These are phyloP conservation scores for Psilocybe sp. DNA, from an alignment of 768 basidiomycete species.

Conservation along the genomic window DNA sequence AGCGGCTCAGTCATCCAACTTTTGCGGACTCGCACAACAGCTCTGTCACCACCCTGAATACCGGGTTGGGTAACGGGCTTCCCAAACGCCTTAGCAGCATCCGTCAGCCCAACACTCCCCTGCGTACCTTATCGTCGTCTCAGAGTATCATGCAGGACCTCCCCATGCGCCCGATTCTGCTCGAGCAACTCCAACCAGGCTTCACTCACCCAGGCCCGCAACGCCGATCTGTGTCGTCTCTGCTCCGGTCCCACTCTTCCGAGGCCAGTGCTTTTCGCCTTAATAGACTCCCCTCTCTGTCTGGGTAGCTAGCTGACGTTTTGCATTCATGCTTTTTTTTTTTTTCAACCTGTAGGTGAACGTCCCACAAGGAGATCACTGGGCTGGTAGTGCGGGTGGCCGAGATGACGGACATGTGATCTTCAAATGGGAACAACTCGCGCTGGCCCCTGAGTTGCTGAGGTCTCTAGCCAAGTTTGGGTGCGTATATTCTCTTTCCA, in stretches of 20 bases:
- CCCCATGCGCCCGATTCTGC: constrained; percentile 62
- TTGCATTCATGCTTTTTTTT: no score
- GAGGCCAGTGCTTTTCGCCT: constrained; percentile 46
- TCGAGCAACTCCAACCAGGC: no score
- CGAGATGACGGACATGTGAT: constrained; percentile 79
- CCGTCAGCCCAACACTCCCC: constrained; percentile 66
- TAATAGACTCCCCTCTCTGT: background rate
- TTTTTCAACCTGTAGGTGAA: constrained; percentile 52
- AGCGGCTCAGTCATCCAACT: no score
- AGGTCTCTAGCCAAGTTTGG: constrained; percentile 91
- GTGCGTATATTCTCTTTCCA: constrained; percentile 48
- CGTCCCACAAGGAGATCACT: constrained; percentile 55
- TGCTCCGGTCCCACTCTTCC: constrained; percentile 48
- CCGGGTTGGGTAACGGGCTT: constrained; percentile 53
- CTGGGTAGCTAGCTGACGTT: background rate
- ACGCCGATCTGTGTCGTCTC: no score
- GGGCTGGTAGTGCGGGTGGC: constrained; percentile 46
- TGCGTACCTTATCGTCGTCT: constrained; percentile 71
- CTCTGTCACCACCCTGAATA: constrained; percentile 37
- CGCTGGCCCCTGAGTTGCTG: constrained; percentile 81
- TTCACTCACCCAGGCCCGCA: no score
- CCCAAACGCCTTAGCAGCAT: constrained; percentile 62
- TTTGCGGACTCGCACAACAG: constrained; percentile 36
- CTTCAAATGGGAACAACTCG: constrained; percentile 94
- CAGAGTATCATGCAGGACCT: constrained; percentile 77